Percentiles rank a stretch among this genome's conserved stretches.
These are phyloP conservation scores for Glaciozyma martinii DNA, from an alignment of 768 basidiomycete genomes.

Conservation along the genomic window DNA sequence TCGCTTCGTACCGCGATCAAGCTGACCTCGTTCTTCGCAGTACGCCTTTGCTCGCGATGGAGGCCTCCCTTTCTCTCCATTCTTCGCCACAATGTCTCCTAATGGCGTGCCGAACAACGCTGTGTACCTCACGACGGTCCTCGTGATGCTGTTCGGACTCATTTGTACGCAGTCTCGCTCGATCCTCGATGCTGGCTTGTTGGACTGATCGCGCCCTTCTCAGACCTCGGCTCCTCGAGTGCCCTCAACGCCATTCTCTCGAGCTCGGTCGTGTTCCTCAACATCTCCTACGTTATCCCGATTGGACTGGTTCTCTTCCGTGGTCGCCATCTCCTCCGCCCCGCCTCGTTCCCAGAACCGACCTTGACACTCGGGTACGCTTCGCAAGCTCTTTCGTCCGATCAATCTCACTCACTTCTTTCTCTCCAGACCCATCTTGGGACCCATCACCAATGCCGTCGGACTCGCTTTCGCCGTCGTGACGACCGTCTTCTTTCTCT, in stretches of 20 bases:
- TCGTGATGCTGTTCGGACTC: constrained; percentile 24
- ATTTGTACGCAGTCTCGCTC: constrained; percentile 4
- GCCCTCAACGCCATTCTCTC: constrained; percentile 35
- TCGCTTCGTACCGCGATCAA: neutral
- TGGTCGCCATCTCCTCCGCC: constrained; percentile 30
- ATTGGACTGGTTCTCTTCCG: constrained; percentile 26
- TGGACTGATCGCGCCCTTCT: neutral
- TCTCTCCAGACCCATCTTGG: constrained; percentile 19
- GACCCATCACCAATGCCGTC: constrained; percentile 24
- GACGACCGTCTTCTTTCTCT: constrained; percentile 34
- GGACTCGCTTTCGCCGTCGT: constrained; percentile 29
- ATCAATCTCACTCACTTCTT: neutral
- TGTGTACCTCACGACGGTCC: constrained; percentile 13
- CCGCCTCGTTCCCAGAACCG: constrained; percentile 28
- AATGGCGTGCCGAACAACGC: constrained; percentile 25
- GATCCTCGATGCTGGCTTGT: too few relatives aligned
- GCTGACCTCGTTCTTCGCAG: neutral
- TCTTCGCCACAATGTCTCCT: constrained; percentile 14
- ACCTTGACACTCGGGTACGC: constrained; percentile 15
- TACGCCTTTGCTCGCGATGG: constrained; percentile 24
- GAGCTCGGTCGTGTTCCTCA: constrained; percentile 32
- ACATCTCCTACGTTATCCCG: constrained; percentile 24
- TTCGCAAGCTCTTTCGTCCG: neutral
- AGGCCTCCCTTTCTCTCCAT: constrained; percentile 24
- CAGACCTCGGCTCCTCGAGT: constrained; percentile 25